Base-by-base conservation (phyloP, 306 rosid genomes). In the Prunus kanzakura region DNA sequence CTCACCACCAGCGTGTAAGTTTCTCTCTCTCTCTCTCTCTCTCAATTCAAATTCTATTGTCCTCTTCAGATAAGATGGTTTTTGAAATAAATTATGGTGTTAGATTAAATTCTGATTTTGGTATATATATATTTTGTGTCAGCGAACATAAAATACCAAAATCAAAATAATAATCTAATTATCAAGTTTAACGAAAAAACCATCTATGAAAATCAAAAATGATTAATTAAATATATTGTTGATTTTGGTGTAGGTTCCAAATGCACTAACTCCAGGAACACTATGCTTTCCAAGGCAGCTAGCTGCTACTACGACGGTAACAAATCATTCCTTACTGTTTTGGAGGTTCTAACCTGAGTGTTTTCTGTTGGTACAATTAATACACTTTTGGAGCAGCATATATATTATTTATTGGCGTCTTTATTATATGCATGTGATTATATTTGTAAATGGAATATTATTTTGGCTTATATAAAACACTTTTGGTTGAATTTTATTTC, bases 231-330 rank as follows among this genome's bases (percentile, higher is more conserved):
- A 20, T n/a, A 30, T 62, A 47, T 64, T 64, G 47, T 57, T 35
- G 27, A 69, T 72, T 30, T 29, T 46, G 73, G 50, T 67, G 79
- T 83, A 93, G 98, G 88, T 72, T 74, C 86, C 89, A 19, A 86
- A 82, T 30, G 77, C 78, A 41, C 70, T 77, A 62, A 77, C 89
- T 62, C 80, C 88, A 80, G 92, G 91, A 83, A 80, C 94, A 55
- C 87, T 83, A 7, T 86, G 82, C 65, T 93, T 88, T 56, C 87
- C 91, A 56, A 92, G 84, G 51, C 84, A 89, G 71, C 84, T 88
- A 71, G 67, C 89, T 54, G 67, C 89, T 54, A 45, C 88, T 41
- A 56, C 88, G 83, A 38, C 76, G 80, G 88, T 93, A 86, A 84
- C 67, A 64, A 65, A 22, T 75, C 72, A 8, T 5, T n/a, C 79